These are phyloP conservation scores for Akanthomyces lecanii DNA, from an alignment of 2,329 filamentous ascomycete species.

Conservation along the genomic window DNA sequence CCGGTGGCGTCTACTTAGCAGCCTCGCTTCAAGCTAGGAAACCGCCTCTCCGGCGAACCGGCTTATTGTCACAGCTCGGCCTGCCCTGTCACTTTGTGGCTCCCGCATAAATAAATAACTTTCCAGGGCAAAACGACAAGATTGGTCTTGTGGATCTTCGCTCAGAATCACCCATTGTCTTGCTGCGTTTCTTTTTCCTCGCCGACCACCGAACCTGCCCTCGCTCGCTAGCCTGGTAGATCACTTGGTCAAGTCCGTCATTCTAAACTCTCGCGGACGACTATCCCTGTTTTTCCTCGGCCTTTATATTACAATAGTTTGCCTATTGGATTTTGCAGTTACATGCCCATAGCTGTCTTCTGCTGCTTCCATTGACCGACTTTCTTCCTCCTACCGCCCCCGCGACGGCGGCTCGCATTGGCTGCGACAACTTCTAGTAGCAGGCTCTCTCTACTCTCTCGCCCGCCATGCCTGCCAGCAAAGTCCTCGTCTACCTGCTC, in stretches of 20 bases:
- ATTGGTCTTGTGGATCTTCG: slow-evolving; percentile 6
- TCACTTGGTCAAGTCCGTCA: background rate
- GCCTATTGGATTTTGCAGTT: background rate
- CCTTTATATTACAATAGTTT: slow-evolving; percentile 12
- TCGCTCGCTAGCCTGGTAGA: background rate
- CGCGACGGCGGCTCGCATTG: background rate
- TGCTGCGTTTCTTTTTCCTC: slow-evolving; percentile 3
- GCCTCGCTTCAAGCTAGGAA: background rate
- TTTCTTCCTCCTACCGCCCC: background rate
- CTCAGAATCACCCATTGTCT: background rate
- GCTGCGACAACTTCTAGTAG: background rate
- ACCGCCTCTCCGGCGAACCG: background rate
- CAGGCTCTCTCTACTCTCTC: background rate
- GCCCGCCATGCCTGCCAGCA: slow-evolving; percentile 33
- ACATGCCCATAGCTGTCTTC: background rate
- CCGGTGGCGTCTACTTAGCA: background rate
- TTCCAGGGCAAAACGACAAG: background rate
- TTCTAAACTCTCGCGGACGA: background rate
- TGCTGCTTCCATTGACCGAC: background rate
- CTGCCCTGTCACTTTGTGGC: background rate
- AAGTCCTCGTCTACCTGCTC: slow-evolving; percentile 65
- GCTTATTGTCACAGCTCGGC: background rate
- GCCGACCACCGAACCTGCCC: slow-evolving; percentile 2
- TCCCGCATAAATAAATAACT: background rate
- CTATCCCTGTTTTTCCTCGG: slow-evolving; percentile 13